Base-by-base conservation (phyloP, 805 yeast genomes). In the Wickerhamiella cacticola region DNA sequence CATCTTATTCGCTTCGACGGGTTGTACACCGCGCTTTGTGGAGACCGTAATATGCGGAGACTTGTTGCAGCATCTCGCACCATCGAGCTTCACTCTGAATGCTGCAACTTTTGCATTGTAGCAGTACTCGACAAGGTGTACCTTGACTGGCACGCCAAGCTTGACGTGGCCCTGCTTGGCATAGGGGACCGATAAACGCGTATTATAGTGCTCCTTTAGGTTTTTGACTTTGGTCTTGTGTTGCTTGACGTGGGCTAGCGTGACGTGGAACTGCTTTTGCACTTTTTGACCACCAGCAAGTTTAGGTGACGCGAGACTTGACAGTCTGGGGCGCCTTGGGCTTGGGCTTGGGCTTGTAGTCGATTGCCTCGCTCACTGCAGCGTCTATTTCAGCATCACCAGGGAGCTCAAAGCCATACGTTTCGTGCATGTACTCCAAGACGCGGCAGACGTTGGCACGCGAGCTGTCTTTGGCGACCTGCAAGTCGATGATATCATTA, bases 21-120 rank as follows among this genome's bases (percentile, higher is more conserved):
- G 78, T 45, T 62, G 66, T 2, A 73, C 67, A 0, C 67, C 66
- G 1, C 66, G 55, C 1, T 65, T 57, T 0, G 84, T 74, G 0
- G 88, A 95, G 12, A 85, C 58, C 0, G 96, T 88, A 38, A 87
- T 73, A 59, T 88, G 96, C 0, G 81, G 69, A 50, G 62, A 60
- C 46, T 64, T 59, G 49, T 77, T 75, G 0, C 69, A 68, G 7
- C 70, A 61, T 42, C 7, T 52, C 26, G 19, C n/a, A n/a, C n/a
- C 51, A n/a, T 48, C 39, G 2, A 72, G 51, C 7, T 67, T 65
- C 1, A 77, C 83, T 16, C 69, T 60, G 3, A 82, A 60, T 16
- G 89, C 77, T 41, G 79, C 65, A 7, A 79, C 68, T 33, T 66
- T 65, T 1, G 68, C 60, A 51, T 75, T 72, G 69, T 79, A 75